Base-by-base conservation (phyloP, 2,329 filamentous ascomycete species). In the Lizonia empirigonia region DNA sequence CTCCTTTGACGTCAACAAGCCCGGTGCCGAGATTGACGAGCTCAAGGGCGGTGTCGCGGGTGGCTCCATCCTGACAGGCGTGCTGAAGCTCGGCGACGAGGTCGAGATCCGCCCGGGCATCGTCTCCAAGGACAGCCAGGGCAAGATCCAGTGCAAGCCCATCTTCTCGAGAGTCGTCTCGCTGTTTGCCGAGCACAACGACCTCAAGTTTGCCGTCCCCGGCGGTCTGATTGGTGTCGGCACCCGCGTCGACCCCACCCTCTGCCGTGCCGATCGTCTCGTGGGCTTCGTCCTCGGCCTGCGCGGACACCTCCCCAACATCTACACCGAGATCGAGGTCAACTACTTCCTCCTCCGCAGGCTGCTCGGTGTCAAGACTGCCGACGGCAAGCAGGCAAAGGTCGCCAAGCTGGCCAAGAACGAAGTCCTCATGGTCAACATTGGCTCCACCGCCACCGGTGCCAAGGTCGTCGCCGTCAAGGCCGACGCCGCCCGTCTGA, bases 1-100 rank as follows among this genome's bases (percentile, higher is more conserved):
- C 76, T 97, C 93, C 2, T 99, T 99, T 76, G 94, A 99, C 72
- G 95, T 99, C 71, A 99, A 99, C 86, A 99, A 99, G 84, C 94
- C 94, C 33, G 94, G 94, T 84, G 92, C 94, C 33, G 94, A 97
- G 78, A 97, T 99, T 61, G 93, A 97, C 55, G 94, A 99, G 67
- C 83, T 99, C 58, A 97, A 97, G 84, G 94, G 94, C 72, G 94
- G 94, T 85, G 94, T 99, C 74, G 94, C 94, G 65, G 94, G 94
- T 86, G 94, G 94, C 63, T 91, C 86, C 77, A 97, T 99, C 72
- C 80, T 99, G 63, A 96, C 93, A 72, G 94, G 94, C 83, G 91
- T 99, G 50, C 80, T 99, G 68, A 97, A 97, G 83, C 82, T 97
- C 58, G 91, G 91, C 59, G 94, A 99, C 70, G 94, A 99, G 80